Percentiles rank a stretch among this genome's conserved stretches.
These are phyloP conservation scores for Leccinum aurantiacum DNA, from an alignment of 768 basidiomycete genomes.

Conservation along the genomic window DNA sequence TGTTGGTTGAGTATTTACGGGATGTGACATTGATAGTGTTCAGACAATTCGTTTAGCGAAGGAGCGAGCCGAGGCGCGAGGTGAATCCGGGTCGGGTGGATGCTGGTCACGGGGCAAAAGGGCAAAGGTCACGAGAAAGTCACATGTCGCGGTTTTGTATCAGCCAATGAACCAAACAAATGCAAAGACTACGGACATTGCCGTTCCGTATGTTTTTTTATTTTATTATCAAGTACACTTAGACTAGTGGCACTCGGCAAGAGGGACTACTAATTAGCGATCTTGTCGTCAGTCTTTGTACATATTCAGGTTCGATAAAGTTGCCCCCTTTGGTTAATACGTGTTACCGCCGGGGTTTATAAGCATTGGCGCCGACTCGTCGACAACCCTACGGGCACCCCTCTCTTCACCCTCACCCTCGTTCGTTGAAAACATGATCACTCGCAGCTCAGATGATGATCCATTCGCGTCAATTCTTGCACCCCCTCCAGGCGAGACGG, in stretches of 20 bases:
- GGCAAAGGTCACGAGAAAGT: conserved; percentile 42
- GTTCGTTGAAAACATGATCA: conserved; percentile 18
- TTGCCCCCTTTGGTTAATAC: background rate
- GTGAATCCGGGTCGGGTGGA: conserved; percentile 12
- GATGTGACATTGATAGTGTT: conserved; percentile 16
- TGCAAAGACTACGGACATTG: conserved; percentile 19
- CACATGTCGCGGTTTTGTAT: conserved; percentile 41
- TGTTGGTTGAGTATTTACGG: conserved; percentile 14
- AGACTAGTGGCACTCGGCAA: no score
- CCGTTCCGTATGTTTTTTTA: background rate
- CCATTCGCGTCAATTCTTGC: conserved; percentile 59
- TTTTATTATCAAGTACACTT: no score
- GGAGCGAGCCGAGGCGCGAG: conserved; percentile 9
- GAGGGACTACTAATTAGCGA: no score
- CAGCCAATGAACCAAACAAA: conserved; percentile 30
- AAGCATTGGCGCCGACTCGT: background rate
- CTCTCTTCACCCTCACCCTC: background rate
- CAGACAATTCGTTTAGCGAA: background rate
- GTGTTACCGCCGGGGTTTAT: conserved; percentile 2
- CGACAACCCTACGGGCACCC: background rate
- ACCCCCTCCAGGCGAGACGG: conserved; percentile 66
- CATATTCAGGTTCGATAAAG: background rate
- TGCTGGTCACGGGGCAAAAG: conserved; percentile 44
- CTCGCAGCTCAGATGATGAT: conserved; percentile 53
- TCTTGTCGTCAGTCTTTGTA: no score